Base-by-base conservation (phyloP, 345 rosid genomes). In the Hibiscus syriacus region DNA sequence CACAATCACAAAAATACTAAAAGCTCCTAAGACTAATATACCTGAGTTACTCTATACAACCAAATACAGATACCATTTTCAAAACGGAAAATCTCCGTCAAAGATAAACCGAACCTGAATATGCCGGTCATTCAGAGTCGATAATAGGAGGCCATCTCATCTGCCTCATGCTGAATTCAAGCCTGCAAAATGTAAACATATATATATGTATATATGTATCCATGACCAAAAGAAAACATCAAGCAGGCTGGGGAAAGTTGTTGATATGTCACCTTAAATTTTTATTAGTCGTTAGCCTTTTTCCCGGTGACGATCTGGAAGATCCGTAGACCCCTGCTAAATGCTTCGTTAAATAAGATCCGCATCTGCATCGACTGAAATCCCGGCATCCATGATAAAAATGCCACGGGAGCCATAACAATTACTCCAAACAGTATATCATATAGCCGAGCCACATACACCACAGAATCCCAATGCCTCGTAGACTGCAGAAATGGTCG, bases 351-450 rank as follows among this genome's bases (percentile, higher is more conserved):
- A 75, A 91, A 92, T 73, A 92, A 72, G 72, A 92, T 81, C 80
- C 96, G 86, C 3, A 90, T 87, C 79, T 92, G 92, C 97, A 91
- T 91, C 1, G 87, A 74, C 55, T 92, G 92, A 70, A 89, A 86
- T 32, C 87, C 96, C 12, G 96, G 98, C 83, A 92, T 78, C 98
- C 98, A 92, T 3, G 98, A 87, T 27, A 92, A 66, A 70, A 83
- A 76, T 26, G 93, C 98, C 74, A 89, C 84, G 3, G 92, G 96
- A 52, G 78, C 85, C 92, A 89, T 74, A 34, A 89, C 87, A n/a
- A 89, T 69, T 32, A 92, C 69, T 70, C 96, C 96, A 14, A 92
- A 77, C 67, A 92, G 66, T 78, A 91, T 68, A 73, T 91, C 97
- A 2, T 89, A 91, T 16, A 89, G 12, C 57, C 97, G 91, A 64